A percentile compares a stretch with the other conserved stretches of the same genome.
phyloP scores from a whole-genome alignment of 2,329 filamentous ascomycete species.

The Aspergillus versicolor region DNA sequence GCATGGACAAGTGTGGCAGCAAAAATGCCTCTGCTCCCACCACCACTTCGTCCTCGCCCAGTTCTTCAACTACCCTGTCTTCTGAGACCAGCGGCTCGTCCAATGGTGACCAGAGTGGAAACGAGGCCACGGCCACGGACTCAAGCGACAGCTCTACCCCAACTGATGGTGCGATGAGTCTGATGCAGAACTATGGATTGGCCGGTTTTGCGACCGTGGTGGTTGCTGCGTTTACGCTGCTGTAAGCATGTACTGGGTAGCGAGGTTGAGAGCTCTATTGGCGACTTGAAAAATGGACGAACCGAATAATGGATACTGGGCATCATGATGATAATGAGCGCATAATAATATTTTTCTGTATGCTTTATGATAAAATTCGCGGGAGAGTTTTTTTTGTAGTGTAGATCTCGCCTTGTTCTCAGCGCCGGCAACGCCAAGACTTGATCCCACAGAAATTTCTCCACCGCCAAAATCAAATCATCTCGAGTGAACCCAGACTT shows the following conservation, averaged over 20 bases:
- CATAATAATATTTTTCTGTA: constrained; percentile 1
- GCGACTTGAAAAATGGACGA: neutral
- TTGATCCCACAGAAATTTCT: constrained; percentile 45
- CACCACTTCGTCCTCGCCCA: constrained; percentile 27
- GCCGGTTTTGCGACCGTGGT: constrained; percentile 54
- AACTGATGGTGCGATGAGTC: constrained; percentile 46
- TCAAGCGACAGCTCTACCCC: constrained; percentile 11
- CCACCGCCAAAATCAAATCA: constrained; percentile 33
- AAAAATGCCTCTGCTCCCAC: constrained; percentile 42
- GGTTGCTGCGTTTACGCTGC: constrained; percentile 6
- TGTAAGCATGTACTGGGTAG: neutral
- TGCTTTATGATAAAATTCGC: neutral
- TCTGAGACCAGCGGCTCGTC: constrained; percentile 32
- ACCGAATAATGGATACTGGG: neutral
- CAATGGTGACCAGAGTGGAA: neutral
- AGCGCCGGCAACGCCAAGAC: constrained; percentile 32
- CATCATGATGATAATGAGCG: constrained; percentile 6
- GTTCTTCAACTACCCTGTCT: constrained; percentile 27
- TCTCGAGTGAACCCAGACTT: constrained; percentile 14
- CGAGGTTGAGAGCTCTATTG: neutral
- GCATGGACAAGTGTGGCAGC: constrained; percentile 52
- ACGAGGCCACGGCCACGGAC: constrained; percentile 25
- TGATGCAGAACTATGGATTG: constrained; percentile 53
- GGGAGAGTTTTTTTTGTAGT: neutral
- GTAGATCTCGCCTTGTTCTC: neutral